Evolutionary conservation across 1,284 basidiomycete species (phyloP), one percentile per base, ranked within the genome.

Genomic region (Moesziomyces sp.): DNA sequence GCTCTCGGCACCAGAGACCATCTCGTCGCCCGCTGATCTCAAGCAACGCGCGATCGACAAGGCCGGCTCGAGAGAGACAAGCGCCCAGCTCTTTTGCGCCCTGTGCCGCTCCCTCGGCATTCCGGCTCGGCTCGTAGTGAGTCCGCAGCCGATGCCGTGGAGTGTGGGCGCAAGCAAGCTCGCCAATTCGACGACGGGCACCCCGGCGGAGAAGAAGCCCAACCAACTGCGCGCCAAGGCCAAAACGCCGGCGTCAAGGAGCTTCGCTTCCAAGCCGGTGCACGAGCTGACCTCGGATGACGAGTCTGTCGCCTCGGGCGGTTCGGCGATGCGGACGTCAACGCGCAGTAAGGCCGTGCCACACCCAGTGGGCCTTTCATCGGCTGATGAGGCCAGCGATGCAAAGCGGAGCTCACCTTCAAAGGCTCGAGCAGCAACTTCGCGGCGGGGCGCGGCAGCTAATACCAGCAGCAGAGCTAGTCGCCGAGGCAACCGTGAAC

Each of bases 101-200:
- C 86, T 97, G 0, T 94, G 94, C 81, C 88, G 97, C 18, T 92
- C 91, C 5, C 87, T 97, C 10, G 91, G 91, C 14, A 90, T 99
- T 21, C 95, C 95, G 0, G 89, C 93, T 2, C 88, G 97, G 26
- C 87, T 99, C 43, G 92, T 98, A 16, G 90, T 92, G 64, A 96
- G 93, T 78, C 84, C 98, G 43, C 96, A 99, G 84, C 91, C 92
- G 55, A 90, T 97, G 14, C 92, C 92, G 3, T 97, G 93, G 93
- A 84, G 86, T 58, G 86, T 86, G 23, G 86, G 75, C 16, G 80
- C 80, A 0, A 74, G 67, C 50, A 82, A 82, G 61, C 65, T 82
- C n/a, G 78, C 79, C 52, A 71, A 76, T 55, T 69, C 71, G 16
- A 53, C 72, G 46, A 58, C 66, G n/a, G 61, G 56, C n/a, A 61